Base-by-base conservation (phyloP, 2,329 filamentous ascomycete genomes). In the Fusarium cicatricum region DNA sequence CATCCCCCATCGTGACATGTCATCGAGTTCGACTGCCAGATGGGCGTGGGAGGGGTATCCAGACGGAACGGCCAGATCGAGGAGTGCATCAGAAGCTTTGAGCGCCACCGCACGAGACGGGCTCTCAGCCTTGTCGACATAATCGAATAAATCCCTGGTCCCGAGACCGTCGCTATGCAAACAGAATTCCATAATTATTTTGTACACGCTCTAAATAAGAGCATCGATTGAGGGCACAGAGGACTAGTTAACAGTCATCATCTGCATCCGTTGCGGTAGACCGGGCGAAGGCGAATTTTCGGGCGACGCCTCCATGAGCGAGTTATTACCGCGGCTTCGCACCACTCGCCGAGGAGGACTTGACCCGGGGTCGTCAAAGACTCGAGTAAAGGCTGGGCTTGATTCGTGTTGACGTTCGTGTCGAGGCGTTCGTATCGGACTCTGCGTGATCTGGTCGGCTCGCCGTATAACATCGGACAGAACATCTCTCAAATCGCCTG, bases 331-430 rank as follows among this genome's bases (percentile, higher is more conserved):
- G 29, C 81, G 82, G 58, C 78, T 85, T 62, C 82, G 80, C 23
- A 77, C 75, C 9, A 80, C 68, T 53, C 80, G 77, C 61, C 79
- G 80, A 17, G 83, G 78, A 4, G 85, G 82, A 54, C 80, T 86
- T 11, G 82, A 78, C 33, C 79, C 78, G 1, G 86, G 85, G 38
- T 88, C 85, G 10, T 86, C 84, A 64, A 89, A 89, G 32, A 89
- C 85, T 19, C 84, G 77, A 3, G 85, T 89, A 59, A 89, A 89
- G 1, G 86, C 86, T n/a, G 86, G 86, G 65, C 85, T 88, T 3
- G 83, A 85, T 45, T 86, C 83, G 31, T 75, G 71, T 19, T 75
- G 73, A 9, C 77, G 74, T 37, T 75, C 74, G 34, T 76, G 70
- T 39, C 80, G 77, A 3, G 81, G 80, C 1, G 82, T 85, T 23